Evolutionary conservation across 495 filamentous ascomycete species (phyloP).

Genomic region (Penicillium salamii): DNA sequence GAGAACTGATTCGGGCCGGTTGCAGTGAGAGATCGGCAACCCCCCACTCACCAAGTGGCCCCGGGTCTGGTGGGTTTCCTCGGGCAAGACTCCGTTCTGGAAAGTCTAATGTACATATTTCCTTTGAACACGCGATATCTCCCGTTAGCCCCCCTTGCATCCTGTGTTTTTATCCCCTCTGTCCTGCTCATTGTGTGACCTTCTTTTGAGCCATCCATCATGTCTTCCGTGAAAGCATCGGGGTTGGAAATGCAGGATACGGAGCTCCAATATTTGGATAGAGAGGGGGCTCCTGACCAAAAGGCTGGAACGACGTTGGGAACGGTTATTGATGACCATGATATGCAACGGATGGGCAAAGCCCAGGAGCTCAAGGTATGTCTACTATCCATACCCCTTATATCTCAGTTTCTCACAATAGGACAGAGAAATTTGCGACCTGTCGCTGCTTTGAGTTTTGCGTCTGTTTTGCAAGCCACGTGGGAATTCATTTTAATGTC

Average conservation of each 20-base stretch:
- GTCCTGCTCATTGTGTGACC: background rate
- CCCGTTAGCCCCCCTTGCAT: background rate
- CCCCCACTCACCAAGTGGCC: background rate
- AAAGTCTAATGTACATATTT: background rate
- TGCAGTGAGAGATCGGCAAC: background rate
- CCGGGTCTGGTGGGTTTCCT: background rate
- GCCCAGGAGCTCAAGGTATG: constrained; percentile 22
- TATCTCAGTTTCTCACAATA: too few species aligned
- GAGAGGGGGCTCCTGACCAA: background rate
- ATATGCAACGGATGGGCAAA: constrained; percentile 27
- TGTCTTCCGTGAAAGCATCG: background rate
- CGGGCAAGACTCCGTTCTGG: background rate
- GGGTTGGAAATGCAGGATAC: background rate
- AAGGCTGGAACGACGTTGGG: background rate
- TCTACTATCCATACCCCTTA: too few species aligned
- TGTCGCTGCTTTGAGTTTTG: constrained; percentile 25
- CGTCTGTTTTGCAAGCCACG: constrained; percentile 25
- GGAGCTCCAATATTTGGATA: background rate
- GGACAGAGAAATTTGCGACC: constrained; percentile 24
- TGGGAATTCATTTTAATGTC: constrained; percentile 29
- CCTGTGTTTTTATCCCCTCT: background rate
- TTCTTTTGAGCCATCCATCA: background rate
- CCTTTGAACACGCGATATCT: background rate
- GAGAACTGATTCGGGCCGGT: background rate
- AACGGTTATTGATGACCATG: constrained; percentile 5